Conservation (phyloP, 495 filamentous ascomycete genomes). For the Daldinia grandis region DNA sequence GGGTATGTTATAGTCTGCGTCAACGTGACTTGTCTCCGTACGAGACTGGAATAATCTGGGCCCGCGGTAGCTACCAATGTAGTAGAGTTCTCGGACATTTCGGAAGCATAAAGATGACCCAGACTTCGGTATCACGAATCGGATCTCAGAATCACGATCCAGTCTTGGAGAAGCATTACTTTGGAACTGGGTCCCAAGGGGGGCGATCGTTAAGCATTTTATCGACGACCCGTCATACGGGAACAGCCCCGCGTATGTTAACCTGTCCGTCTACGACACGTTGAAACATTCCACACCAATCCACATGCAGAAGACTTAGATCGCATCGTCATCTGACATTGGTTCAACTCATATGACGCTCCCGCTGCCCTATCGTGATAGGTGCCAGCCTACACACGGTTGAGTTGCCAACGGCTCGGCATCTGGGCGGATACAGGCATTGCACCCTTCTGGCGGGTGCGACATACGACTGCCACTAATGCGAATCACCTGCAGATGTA, state of each 20-base stretch:
- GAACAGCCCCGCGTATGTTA: constrained; percentile 26
- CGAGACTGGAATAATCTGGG: constrained; percentile 11
- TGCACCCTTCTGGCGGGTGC: constrained; percentile 34
- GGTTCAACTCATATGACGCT: constrained; percentile 31
- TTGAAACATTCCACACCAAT: constrained; percentile 35
- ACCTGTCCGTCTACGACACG: constrained; percentile 30
- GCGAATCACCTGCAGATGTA: constrained; percentile 31
- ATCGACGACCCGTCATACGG: constrained; percentile 37
- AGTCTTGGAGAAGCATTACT: constrained; percentile 22
- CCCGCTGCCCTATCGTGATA: constrained; percentile 32
- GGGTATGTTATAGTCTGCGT: constrained; percentile 43
- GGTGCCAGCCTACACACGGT: constrained; percentile 33
- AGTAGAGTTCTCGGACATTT: constrained; percentile 22
- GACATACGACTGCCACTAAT: constrained; percentile 33
- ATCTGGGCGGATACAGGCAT: constrained; percentile 37
- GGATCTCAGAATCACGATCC: constrained; percentile 18
- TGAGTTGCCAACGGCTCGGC: constrained; percentile 38
- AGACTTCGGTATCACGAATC: constrained; percentile 27
- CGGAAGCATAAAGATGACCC: neutral
- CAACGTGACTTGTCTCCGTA: constrained; percentile 36
- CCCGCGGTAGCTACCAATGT: constrained; percentile 10
- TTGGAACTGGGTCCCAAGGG: constrained; percentile 15
- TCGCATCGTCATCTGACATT: constrained; percentile 43
- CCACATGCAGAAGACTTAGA: constrained; percentile 29
- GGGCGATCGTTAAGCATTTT: constrained; percentile 38